phyloP scores from a whole-genome alignment of 208 protist genomes.

The Trypanosoma vivax region DNA sequence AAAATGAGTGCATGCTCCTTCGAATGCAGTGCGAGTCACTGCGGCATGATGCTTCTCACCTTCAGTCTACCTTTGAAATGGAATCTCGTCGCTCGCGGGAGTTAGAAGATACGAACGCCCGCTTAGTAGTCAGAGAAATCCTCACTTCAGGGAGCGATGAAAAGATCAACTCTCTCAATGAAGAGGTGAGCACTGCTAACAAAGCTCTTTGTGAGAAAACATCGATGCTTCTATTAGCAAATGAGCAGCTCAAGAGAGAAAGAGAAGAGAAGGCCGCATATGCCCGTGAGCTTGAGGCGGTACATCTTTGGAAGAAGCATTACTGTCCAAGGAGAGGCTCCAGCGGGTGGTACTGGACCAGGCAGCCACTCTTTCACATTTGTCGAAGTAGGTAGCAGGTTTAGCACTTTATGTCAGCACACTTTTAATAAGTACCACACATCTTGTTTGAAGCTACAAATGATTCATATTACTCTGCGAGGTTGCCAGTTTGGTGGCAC shows the following conservation, averaged over 20 bases:
- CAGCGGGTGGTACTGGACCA: constrained; percentile 77
- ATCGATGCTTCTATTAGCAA: constrained; percentile 2
- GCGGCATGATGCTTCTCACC: constrained; percentile 32
- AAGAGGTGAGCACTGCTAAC: constrained; percentile 20
- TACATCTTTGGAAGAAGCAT: constrained; percentile 35
- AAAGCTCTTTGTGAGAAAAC: constrained; percentile 18
- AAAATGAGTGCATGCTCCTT: constrained; percentile 71
- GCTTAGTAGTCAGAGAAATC: constrained; percentile 54
- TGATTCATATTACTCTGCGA: no score
- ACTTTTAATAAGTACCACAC: background rate
- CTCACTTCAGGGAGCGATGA: constrained; percentile 25
- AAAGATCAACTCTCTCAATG: constrained; percentile 15
- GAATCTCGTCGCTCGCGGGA: constrained; percentile 34
- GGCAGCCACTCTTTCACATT: constrained; percentile 53
- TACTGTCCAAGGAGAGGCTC: constrained; percentile 64
- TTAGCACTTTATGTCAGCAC: background rate
- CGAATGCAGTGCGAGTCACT: constrained; percentile 52
- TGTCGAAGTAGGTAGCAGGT: constrained; percentile 33
- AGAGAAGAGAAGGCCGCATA: constrained; percentile 15
- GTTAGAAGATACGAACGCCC: constrained; percentile 68
- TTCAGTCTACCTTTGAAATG: constrained; percentile 25
- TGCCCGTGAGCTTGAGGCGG: constrained; percentile 17
- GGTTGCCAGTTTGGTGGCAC: no score
- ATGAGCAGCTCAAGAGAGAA: constrained; percentile 26
- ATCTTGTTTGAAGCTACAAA: no score